Conservation (phyloP, 371 early-diverging fungal species). For the Blakeslea trispora region DNA sequence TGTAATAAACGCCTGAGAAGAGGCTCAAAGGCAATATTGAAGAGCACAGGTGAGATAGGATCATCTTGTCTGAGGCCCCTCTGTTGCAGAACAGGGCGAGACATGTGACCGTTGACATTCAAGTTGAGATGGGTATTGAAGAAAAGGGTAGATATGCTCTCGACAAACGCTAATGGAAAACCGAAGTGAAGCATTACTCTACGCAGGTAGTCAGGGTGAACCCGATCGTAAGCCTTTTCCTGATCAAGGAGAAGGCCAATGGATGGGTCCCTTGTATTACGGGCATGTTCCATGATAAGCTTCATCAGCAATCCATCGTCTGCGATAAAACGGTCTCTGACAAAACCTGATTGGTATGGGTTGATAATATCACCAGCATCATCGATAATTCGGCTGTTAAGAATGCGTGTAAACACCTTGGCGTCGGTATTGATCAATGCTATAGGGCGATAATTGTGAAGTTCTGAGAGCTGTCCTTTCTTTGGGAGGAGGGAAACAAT, state of each 20-base stretch:
- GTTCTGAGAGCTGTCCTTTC: slow-evolving; percentile 16
- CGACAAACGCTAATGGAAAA: background rate
- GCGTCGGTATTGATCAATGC: slow-evolving; percentile 33
- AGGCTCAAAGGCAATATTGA: too few relatives aligned
- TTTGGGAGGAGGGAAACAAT: slow-evolving; percentile 24
- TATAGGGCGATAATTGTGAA: slow-evolving; percentile 30
- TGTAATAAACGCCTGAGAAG: too few relatives aligned
- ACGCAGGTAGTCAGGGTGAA: too few relatives aligned
- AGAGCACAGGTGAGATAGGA: slow-evolving; percentile 26
- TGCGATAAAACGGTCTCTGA: slow-evolving; percentile 9
- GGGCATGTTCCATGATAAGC: too few relatives aligned
- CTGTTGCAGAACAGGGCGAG: slow-evolving; percentile 8
- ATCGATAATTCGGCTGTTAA: slow-evolving; percentile 11
- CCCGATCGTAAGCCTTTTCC: too few relatives aligned
- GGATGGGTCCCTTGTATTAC: too few relatives aligned
- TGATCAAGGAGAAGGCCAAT: too few relatives aligned
- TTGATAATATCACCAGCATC: background rate
- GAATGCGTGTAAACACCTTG: slow-evolving; percentile 24
- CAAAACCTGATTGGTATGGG: slow-evolving; percentile 12
- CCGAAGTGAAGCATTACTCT: too few relatives aligned
- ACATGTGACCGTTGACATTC: slow-evolving; percentile 9
- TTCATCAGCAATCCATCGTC: too few relatives aligned
- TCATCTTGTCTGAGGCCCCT: slow-evolving; percentile 31
- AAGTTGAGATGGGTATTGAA: too few relatives aligned
- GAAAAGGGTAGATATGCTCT: slow-evolving; percentile 2